Conservation (phyloP, 2,329 filamentous ascomycete species). For the Davidsoniella virescens region DNA sequence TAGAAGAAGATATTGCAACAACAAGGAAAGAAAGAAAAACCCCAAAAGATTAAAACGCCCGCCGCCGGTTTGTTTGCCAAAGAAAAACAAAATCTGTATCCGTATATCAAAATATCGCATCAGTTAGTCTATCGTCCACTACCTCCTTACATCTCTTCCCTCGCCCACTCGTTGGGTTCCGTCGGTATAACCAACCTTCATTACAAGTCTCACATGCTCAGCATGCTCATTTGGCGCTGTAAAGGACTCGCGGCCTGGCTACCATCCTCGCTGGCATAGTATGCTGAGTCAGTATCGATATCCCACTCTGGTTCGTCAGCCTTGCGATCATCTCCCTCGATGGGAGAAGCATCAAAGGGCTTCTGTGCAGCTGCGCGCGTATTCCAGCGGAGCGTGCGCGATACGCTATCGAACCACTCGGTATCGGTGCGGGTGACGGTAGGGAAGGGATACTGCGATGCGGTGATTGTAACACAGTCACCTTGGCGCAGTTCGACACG, state of each 20-base stretch:
- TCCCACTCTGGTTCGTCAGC: constrained; percentile 57
- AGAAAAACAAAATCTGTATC: constrained; percentile 3
- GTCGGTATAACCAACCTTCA: neutral
- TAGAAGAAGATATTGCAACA: neutral
- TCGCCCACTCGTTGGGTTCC: too few species aligned
- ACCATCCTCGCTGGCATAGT: constrained; percentile 56
- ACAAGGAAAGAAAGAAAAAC: neutral
- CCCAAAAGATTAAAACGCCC: constrained; percentile 1
- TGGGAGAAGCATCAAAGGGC: constrained; percentile 48
- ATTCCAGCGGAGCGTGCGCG: constrained; percentile 87
- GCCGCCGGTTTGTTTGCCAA: neutral
- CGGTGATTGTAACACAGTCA: constrained; percentile 90
- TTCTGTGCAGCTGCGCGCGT: constrained; percentile 84
- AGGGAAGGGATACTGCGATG: constrained; percentile 91
- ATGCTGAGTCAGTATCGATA: constrained; percentile 75
- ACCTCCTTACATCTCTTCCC: neutral
- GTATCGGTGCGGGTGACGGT: constrained; percentile 79
- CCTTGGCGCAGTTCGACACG: constrained; percentile 84
- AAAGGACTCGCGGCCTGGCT: constrained; percentile 51
- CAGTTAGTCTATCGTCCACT: neutral
- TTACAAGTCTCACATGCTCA: constrained; percentile 35
- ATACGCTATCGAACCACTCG: constrained; percentile 96
- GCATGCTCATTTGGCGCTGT: constrained; percentile 55
- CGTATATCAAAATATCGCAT: neutral
- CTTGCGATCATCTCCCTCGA: constrained; percentile 28